Evolutionary conservation across 495 filamentous ascomycete species (phyloP).

Genomic region (Aspergillus nidulans): DNA sequence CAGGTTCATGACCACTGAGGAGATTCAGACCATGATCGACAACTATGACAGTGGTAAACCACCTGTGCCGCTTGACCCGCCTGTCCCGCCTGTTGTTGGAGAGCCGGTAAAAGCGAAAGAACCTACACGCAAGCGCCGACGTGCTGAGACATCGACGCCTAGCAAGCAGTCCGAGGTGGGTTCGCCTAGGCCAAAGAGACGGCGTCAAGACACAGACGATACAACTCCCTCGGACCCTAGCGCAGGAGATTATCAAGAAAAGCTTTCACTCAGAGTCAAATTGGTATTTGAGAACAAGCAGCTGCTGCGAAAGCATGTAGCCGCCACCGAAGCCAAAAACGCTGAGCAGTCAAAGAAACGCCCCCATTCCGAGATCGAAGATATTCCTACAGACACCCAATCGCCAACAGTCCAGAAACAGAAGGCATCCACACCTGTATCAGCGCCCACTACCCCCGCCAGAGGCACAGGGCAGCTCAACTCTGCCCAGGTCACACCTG

Average conservation of each 20-base stretch:
- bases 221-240: neutral
- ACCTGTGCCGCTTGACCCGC: neutral
- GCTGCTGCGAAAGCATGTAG: neutral
- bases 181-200: constrained; percentile 11
- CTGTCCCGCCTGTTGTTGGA: neutral
- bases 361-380: constrained; percentile 15
- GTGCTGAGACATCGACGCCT: neutral
- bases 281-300: constrained; percentile 1
- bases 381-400: neutral
- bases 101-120: neutral
- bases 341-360: constrained; percentile 14
- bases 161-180: neutral
- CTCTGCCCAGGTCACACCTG: neutral
- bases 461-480: neutral
- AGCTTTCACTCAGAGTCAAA: constrained; percentile 9
- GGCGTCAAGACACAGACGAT: constrained; percentile 8
- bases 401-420: constrained; percentile 8
- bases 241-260: neutral
- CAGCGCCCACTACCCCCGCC: constrained; percentile 2
- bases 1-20: constrained; percentile 11
- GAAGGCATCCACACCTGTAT: neutral
- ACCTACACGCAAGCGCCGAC: constrained; percentile 18
- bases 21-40: constrained; percentile 15
- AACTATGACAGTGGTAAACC: constrained; percentile 10
- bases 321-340: neutral